Base-by-base conservation (phyloP, 129 eudicot genomes). In the Apium graveolens region DNA sequence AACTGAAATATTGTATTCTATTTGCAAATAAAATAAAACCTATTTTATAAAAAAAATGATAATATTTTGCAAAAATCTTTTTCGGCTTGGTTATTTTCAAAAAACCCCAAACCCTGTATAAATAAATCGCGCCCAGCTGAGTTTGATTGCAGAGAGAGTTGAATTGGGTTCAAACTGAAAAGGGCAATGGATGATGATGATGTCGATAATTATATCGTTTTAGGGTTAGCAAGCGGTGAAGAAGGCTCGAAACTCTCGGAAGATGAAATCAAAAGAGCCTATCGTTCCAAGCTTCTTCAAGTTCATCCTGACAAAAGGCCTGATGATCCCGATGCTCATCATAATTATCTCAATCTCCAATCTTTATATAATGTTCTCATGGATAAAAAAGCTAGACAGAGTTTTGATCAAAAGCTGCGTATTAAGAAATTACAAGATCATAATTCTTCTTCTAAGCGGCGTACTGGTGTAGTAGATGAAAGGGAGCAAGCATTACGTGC, bases 161-260 rank as follows among this genome's bases (percentile, higher is more conserved):
- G n/a, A n/a, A n/a, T n/a, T n/a, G n/a, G n/a, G n/a, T n/a, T n/a
- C n/a, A n/a, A n/a, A n/a, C n/a, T n/a, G n/a, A n/a, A n/a, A n/a
- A n/a, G n/a, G n/a, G 41, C 41, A 38, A 91, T 90, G 92, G 97
- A 93, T 79, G 73, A 37, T 7, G 96, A 95, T 38, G 97, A 37
- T 7, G 96, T 91, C 38, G 97, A 96, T 78, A 96, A 92, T 57
- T 90, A 96, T 26, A 65, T 8, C 11, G 66, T 88, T 39, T 83
- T 90, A 34, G 98, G 96, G 24, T 78, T 95, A 78, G 92, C 97
- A 11, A 87, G 94, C 11, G 96, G 98, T 32, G 93, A 91, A 77
- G 88, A 91, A 79, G 96, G 97, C 26, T 87, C 94, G 14, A 88
- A 84, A 77, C 94, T 96, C 38, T 70, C 95, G 1, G 88, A 84